A percentile compares a stretch with the other conserved stretches of the same genome.
Conservation (phyloP, 108 stramenopile genomes). For the Nannochloropsis gaditana region DNA sequence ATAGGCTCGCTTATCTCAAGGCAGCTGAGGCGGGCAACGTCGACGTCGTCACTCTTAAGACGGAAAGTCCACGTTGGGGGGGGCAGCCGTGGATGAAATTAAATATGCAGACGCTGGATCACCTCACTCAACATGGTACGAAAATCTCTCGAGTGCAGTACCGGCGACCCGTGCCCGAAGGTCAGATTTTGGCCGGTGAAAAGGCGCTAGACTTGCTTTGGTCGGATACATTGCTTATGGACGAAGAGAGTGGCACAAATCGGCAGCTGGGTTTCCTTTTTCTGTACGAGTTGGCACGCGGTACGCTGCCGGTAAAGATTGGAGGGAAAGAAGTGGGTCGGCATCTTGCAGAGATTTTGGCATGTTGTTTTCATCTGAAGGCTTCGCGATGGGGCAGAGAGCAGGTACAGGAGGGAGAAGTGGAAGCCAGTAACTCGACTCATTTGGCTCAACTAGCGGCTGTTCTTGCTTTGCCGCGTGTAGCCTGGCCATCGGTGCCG, state of each 20-base stretch:
- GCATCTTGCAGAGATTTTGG: background rate
- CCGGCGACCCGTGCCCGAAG: background rate
- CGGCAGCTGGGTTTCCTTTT: constrained; percentile 10
- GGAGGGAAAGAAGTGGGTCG: background rate
- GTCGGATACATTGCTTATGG: background rate
- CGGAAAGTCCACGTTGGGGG: background rate
- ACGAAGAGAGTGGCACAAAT: background rate
- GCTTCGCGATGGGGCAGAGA: background rate
- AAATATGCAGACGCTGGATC: background rate
- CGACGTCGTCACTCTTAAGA: background rate
- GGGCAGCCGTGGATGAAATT: background rate
- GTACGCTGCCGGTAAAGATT: background rate
- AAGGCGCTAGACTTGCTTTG: background rate
- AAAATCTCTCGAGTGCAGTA: background rate
- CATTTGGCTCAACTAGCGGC: background rate
- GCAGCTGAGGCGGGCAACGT: background rate
- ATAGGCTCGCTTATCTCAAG: constrained; percentile 32
- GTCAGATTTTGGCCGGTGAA: background rate
- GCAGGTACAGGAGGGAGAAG: background rate
- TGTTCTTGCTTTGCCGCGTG: background rate
- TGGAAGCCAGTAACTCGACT: background rate
- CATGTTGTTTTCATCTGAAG: background rate
- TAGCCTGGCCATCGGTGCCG: background rate
- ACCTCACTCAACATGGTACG: background rate
- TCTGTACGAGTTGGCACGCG: background rate